Evolutionary conservation across 2,329 filamentous ascomycete species (phyloP).

Genomic region (Xylaria arbuscula): DNA sequence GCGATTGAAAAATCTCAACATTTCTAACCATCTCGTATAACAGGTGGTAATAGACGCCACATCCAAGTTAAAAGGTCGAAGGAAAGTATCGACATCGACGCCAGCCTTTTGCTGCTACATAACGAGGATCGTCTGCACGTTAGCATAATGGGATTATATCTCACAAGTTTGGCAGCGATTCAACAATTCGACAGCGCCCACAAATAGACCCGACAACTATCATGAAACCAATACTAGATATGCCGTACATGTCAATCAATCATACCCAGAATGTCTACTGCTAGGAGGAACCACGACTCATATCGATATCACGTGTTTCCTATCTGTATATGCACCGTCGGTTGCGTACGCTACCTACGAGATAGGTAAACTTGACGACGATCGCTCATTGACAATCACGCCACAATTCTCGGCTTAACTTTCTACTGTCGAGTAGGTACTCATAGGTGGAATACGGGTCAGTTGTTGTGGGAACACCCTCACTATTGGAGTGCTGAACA

Average conservation of each 20-base stretch:
- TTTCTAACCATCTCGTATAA: not conserved
- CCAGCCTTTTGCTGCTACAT: not conserved
- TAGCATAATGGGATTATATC: not conserved
- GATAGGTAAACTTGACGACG: conserved; percentile 26
- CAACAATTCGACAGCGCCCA: not conserved
- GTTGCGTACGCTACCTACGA: conserved; percentile 14
- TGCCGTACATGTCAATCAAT: not conserved
- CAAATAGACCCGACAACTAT: not conserved
- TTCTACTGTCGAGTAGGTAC: not conserved
- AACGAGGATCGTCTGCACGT: not conserved
- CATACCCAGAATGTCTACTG: not conserved
- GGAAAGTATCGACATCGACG: not conserved
- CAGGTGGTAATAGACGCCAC: conserved; percentile 1
- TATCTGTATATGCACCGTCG: not conserved
- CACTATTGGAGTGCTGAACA: not conserved
- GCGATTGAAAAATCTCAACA: conserved; percentile 10
- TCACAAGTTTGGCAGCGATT: not conserved
- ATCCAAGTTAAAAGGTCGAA: not conserved
- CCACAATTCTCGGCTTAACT: conserved; percentile 7
- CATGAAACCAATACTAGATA: not conserved
- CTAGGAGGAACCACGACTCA: not conserved
- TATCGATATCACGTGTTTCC: conserved; percentile 21
- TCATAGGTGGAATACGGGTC: not conserved
- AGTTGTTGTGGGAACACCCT: conserved; percentile 3
- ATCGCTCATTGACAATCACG: conserved; percentile 26